Evolutionary conservation across 1,284 basidiomycete genomes (phyloP).

Genomic region (Chalciporus sp.): DNA sequence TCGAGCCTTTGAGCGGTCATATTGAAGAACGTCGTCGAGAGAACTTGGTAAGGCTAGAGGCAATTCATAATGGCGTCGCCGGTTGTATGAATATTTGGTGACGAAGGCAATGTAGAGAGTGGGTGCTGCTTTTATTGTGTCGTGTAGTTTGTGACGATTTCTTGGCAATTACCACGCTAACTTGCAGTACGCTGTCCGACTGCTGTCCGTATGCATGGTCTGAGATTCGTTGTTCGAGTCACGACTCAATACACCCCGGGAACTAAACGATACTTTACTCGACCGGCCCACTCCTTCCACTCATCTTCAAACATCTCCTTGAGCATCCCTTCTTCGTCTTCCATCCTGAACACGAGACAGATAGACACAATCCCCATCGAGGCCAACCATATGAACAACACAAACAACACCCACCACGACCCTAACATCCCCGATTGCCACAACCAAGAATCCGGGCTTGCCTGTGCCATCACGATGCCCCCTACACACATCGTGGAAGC

Average conservation of each 20-base stretch:
- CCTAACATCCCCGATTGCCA: conserved; percentile 6
- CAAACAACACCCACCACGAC: background rate
- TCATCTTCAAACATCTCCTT: conserved; percentile 35
- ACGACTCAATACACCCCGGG: too few relatives aligned
- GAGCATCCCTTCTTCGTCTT: conserved; percentile 19
- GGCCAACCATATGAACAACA: conserved; percentile 1
- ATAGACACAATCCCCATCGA: background rate
- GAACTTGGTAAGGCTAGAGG: conserved; percentile 43
- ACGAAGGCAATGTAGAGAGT: background rate
- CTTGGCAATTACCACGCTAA: too few relatives aligned
- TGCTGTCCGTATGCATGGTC: too few relatives aligned
- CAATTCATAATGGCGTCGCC: conserved; percentile 45
- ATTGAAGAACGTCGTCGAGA: conserved; percentile 47
- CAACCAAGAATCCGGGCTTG: conserved; percentile 24
- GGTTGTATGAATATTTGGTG: conserved; percentile 21
- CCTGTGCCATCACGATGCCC: conserved; percentile 27
- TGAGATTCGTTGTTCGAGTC: conserved; percentile 6
- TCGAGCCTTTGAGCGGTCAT: conserved; percentile 50
- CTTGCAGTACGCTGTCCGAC: background rate
- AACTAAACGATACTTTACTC: conserved; percentile 19
- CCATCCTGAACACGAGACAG: conserved; percentile 4
- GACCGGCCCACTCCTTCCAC: conserved; percentile 36
- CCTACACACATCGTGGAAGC: conserved; percentile 29
- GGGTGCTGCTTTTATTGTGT: too few relatives aligned
- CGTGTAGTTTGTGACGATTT: too few relatives aligned